Percentiles rank a stretch among this genome's conserved stretches.
Evolutionary conservation across 768 basidiomycete genomes (phyloP).

Genomic region (Leccinum longicurvipes): DNA sequence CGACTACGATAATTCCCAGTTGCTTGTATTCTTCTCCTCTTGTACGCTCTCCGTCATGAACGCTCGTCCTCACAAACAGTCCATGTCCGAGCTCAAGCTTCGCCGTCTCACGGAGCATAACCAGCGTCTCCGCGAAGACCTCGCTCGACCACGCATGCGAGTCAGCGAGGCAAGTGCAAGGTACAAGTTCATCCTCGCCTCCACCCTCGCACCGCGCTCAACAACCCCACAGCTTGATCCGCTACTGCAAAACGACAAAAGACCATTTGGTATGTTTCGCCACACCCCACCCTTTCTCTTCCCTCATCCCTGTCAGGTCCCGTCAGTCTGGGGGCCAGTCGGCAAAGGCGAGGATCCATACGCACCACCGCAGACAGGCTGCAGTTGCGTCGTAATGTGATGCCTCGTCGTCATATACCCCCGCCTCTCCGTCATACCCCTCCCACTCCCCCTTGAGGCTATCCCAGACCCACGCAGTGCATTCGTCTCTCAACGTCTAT

Average conservation of each 20-base stretch:
- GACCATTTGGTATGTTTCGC: constrained; percentile 71
- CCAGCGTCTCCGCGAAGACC: constrained; percentile 78
- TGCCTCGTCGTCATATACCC: constrained; percentile 32
- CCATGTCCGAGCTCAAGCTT: constrained; percentile 97
- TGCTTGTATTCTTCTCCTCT: constrained; percentile 5
- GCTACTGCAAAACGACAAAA: constrained; percentile 90
- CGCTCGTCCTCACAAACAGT: constrained; percentile 81
- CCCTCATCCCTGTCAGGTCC: constrained; percentile 44
- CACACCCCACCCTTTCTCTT: background rate
- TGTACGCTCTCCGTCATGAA: constrained; percentile 47
- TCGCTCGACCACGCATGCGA: constrained; percentile 82
- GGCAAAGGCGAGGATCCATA: constrained; percentile 91
- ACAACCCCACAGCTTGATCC: constrained; percentile 64
- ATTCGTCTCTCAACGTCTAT: constrained; percentile 22
- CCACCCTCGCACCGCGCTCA: background rate
- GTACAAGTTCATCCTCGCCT: constrained; percentile 35
- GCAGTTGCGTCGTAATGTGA: constrained; percentile 73
- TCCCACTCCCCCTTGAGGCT: constrained; percentile 5
- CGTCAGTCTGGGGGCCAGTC: constrained; percentile 92
- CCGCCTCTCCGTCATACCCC: constrained; percentile 32
- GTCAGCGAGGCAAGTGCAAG: constrained; percentile 90
- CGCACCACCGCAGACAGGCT: constrained; percentile 73
- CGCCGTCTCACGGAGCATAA: constrained; percentile 93
- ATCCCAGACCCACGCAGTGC: constrained; percentile 13
- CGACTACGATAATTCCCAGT: constrained; percentile 9